phyloP scores from a whole-genome alignment of 2,329 filamentous ascomycete species.

The Bipolaris cookei region DNA sequence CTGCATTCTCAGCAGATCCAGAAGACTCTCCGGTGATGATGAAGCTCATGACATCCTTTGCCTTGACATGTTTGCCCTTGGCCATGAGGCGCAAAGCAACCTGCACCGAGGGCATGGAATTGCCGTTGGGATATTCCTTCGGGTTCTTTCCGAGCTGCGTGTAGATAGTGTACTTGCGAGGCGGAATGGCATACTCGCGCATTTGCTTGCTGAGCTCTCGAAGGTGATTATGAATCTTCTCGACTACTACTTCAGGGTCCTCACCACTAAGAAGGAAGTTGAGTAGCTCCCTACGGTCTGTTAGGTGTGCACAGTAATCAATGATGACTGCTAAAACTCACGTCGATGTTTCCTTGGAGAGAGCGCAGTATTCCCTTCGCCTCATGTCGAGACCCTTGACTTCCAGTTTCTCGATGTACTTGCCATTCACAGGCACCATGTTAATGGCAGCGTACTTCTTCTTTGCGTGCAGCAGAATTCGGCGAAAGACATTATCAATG shows the following conservation, averaged over 20 bases:
- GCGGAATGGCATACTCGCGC: constrained; percentile 76
- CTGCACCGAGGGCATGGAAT: constrained; percentile 96
- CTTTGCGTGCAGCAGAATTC: constrained; percentile 92
- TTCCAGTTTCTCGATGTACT: constrained; percentile 92
- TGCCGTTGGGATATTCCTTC: constrained; percentile 90
- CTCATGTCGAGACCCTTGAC: constrained; percentile 99
- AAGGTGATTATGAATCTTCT: constrained; percentile 91
- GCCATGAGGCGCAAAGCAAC: constrained; percentile 88
- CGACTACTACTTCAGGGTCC: constrained; percentile 84
- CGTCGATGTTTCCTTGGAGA: constrained; percentile 92
- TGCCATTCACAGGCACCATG: constrained; percentile 85
- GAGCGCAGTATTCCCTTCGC: constrained; percentile 91
- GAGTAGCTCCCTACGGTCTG: constrained; percentile 68
- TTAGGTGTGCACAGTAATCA: constrained; percentile 13
- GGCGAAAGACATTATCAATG: constrained; percentile 95
- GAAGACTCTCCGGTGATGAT: constrained; percentile 78
- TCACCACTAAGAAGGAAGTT: constrained; percentile 94
- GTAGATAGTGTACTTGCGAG: constrained; percentile 94
- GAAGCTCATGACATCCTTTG: constrained; percentile 95
- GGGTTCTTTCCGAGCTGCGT: constrained; percentile 96
- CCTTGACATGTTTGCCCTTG: constrained; percentile 84
- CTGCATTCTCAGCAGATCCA: constrained; percentile 70
- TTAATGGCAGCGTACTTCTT: constrained; percentile 99
- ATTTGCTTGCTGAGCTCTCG: constrained; percentile 84
- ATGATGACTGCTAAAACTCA: constrained; percentile 37